A percentile compares a stretch with the other conserved stretches of the same genome.
Evolutionary conservation across 768 basidiomycete genomes (phyloP).

Genomic region (Rickenella mellea): DNA sequence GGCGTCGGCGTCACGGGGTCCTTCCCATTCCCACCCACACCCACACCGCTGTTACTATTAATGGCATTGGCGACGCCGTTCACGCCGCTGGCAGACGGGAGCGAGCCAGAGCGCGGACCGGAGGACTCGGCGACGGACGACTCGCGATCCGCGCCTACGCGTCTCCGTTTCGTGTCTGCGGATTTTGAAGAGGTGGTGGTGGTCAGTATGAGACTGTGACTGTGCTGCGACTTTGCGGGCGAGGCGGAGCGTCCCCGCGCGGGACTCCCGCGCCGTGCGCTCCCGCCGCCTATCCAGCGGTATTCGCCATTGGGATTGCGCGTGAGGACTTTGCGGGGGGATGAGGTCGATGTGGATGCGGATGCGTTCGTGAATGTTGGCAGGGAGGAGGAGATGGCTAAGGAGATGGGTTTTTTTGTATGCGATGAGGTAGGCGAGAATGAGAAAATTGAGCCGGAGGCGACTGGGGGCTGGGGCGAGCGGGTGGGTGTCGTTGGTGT

Average conservation of each 20-base stretch:
- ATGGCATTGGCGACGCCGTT: neutral
- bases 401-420: constrained; percentile 11
- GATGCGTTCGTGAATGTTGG: constrained; percentile 17
- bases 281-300: constrained; percentile 70
- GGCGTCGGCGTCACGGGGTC: no score
- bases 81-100: neutral
- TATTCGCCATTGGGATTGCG: constrained; percentile 71
- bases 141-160: constrained; percentile 39
- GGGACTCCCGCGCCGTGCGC: constrained; percentile 54
- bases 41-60: no score
- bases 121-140: constrained; percentile 23
- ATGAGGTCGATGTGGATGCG: constrained; percentile 21
- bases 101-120: constrained; percentile 8
- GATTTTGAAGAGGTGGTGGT: no score
- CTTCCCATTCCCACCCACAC: no score
- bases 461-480: constrained; percentile 24
- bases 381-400: constrained; percentile 12
- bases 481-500: constrained; percentile 31
- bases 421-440: neutral
- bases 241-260: no score
- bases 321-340: constrained; percentile 44
- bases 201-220: no score
- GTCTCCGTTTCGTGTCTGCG: constrained; percentile 54
- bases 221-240: no score
- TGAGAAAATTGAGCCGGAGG: constrained; percentile 4